Evolutionary conservation across 768 basidiomycete genomes (phyloP), one percentile per base, ranked within the genome.

Genomic region (Goffeauzyma gilvescens): DNA sequence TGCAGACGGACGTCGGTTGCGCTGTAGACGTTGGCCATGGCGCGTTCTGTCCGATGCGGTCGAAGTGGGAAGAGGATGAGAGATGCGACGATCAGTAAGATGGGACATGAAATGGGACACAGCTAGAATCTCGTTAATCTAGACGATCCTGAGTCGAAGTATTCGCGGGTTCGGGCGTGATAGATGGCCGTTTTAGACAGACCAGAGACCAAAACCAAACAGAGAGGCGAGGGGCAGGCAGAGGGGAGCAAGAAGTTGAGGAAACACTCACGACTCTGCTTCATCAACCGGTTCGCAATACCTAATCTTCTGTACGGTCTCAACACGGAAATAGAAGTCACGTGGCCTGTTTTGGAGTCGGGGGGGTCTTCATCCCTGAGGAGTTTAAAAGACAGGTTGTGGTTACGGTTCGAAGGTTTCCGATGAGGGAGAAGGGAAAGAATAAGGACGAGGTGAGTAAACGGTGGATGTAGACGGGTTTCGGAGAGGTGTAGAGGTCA

Each of bases 281-380:
- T 54, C 89, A 95, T 96, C 22, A 96, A 68, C 58, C 84, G 84
- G 66, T 87, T 89, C 13, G 89, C 89, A 2, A 96, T 63, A 6
- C 90, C 89, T 5, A 93, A 69, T n/a, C 89, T 73, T 32, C 89
- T 71, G 57, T 93, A 85, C 12, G 82, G 77, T 46, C 89, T 72
- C 25, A 95, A 67, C 2, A 96, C 89, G 0, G 86, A 90, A 57
- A 96, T 95, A 4, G 89, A 93, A 12, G 87, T 96, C 57, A 96
- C 83, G 55, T 96, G 89, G 0, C 89, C 89, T 50, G 87, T 81
- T 6, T 67, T 65, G 0, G 74, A 69, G 18, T 75, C 72, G 18
- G 71, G 70, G 1, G 71, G 70, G 21, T 75, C 73, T 38, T 78
- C 68, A 32, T 70, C 69, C 68, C 68, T 70, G 55, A n/a, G n/a